Evolutionary conservation across 805 yeast genomes (phyloP), one percentile per base, ranked within the genome.

Genomic region (Ogataea siamensis): DNA sequence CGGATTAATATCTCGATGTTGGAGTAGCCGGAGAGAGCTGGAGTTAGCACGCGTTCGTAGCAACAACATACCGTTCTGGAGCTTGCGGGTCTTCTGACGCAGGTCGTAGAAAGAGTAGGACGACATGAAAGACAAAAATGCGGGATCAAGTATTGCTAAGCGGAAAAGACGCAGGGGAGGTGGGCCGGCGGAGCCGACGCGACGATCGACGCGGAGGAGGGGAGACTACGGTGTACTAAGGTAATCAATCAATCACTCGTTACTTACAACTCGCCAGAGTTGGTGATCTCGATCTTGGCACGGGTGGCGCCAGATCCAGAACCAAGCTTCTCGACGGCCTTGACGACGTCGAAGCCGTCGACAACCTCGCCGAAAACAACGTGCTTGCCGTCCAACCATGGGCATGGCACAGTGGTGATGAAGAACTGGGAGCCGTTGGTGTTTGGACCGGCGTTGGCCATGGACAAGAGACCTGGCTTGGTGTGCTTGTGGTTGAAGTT

Each of bases 381-480:
- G 67, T 81, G 88, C 60, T 76, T 76, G 45, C 87, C 88, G 57
- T 81, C 86, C 63, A 81, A 75, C 86, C 87, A 82, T 47, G 86
- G 81, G 54, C 82, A 74, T 54, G 80, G 73, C 32, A 80, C 87
- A 39, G 89, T 83, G 54, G 94, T 83, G 61, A 87, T 80, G 71
- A 86, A 87, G 68, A 87, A 87, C 67, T 87, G 96, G 17, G 94
- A 84, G 16, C 95, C 93, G 62, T 87, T 87, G 62, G 95, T 84
- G 77, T 84, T 83, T 65, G 91, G 91, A 53, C 96, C 96, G 42
- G 91, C 83, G 54, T 87, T 87, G 47, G 96, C 96, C 96, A 87
- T 87, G 28, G 94, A 86, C 59, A 87, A 67, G 50, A 85, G 71
- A 60, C 94, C 94, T 47, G 91, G 83, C 61, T 73, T 79, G 65